These are phyloP conservation scores for Aspergillus sp. DNA, from an alignment of 2,329 filamentous ascomycete species.

Conservation along the genomic window DNA sequence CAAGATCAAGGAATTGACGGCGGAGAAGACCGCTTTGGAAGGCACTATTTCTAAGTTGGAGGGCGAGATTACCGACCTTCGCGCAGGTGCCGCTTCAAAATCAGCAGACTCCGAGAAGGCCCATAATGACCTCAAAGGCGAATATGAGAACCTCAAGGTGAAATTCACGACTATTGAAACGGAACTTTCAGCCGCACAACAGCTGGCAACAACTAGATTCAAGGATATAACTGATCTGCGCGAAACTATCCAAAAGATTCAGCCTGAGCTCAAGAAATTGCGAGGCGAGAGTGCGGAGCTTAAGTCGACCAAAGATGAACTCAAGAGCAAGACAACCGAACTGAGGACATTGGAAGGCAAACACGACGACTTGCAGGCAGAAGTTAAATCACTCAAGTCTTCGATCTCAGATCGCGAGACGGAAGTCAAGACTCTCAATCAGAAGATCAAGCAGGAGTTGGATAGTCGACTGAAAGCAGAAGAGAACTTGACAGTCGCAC, in stretches of 20 bases:
- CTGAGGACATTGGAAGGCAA: slow-evolving; percentile 75
- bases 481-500: slow-evolving; percentile 71
- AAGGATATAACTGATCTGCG: slow-evolving; percentile 81
- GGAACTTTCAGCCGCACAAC: slow-evolving; percentile 80
- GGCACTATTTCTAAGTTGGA: slow-evolving; percentile 67
- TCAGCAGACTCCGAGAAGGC: slow-evolving; percentile 52
- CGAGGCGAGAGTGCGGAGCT: slow-evolving; percentile 74
- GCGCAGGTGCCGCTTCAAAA: slow-evolving; percentile 46
- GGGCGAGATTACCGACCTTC: slow-evolving; percentile 64
- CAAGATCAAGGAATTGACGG: slow-evolving; percentile 66
- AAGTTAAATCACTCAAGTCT: slow-evolving; percentile 69
- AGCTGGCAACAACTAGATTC: slow-evolving; percentile 82
- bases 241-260: slow-evolving; percentile 77
- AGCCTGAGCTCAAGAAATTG: slow-evolving; percentile 79
- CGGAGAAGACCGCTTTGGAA: slow-evolving; percentile 67
- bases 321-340: slow-evolving; percentile 62
- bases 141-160: slow-evolving; percentile 70
- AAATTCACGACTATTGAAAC: slow-evolving; percentile 72
- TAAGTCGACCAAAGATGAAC: slow-evolving; percentile 72
- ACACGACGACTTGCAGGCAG: slow-evolving; percentile 77
- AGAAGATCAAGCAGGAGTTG: slow-evolving; percentile 74
- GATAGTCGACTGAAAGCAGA: slow-evolving; percentile 72
- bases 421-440: slow-evolving; percentile 75
- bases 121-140: slow-evolving; percentile 56
- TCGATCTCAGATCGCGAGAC: slow-evolving; percentile 71